Evolutionary conservation across 495 filamentous ascomycete species (phyloP).

Genomic region (Paragyromitra xinjiangensis): DNA sequence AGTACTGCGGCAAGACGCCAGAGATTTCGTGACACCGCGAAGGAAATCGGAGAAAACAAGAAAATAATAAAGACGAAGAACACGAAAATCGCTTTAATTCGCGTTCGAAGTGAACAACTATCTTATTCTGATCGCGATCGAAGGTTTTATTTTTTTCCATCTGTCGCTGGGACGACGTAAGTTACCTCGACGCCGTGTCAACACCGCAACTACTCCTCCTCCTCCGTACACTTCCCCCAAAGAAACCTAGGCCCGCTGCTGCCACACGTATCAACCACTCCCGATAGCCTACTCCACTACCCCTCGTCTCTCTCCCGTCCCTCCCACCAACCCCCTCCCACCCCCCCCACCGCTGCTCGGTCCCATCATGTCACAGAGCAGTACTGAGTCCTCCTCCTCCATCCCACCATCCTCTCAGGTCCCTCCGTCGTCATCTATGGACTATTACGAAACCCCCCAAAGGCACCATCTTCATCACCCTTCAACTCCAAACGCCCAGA

Average conservation of each 20-base stretch:
- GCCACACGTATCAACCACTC: conserved; percentile 44
- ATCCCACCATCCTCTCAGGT: conserved; percentile 49
- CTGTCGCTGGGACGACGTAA: conserved; percentile 49
- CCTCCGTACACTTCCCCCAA: conserved; percentile 46
- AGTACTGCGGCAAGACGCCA: conserved; percentile 30
- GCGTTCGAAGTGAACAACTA: conserved; percentile 40
- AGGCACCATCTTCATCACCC: conserved; percentile 46
- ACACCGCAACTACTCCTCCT: conserved; percentile 38
- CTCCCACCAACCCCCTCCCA: conserved; percentile 21
- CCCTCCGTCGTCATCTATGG: conserved; percentile 47
- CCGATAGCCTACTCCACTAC: conserved; percentile 44
- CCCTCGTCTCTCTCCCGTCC: conserved; percentile 44
- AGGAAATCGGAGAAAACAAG: conserved; percentile 33
- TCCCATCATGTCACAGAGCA: conserved; percentile 54
- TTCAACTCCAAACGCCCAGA: conserved; percentile 47
- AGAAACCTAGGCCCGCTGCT: conserved; percentile 43
- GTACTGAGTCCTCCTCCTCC: conserved; percentile 48
- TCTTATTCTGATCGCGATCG: conserved; percentile 47
- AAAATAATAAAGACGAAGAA: conserved; percentile 37
- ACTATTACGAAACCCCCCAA: conserved; percentile 52
- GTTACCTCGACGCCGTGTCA: conserved; percentile 44
- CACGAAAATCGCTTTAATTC: conserved; percentile 45
- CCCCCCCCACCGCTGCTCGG: conserved; percentile 40
- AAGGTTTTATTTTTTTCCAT: conserved; percentile 8
- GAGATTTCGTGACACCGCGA: conserved; percentile 24